Evolutionary conservation across 163 green algal species (phyloP).

Genomic region (Chlamydomonas reinhardtii): DNA sequence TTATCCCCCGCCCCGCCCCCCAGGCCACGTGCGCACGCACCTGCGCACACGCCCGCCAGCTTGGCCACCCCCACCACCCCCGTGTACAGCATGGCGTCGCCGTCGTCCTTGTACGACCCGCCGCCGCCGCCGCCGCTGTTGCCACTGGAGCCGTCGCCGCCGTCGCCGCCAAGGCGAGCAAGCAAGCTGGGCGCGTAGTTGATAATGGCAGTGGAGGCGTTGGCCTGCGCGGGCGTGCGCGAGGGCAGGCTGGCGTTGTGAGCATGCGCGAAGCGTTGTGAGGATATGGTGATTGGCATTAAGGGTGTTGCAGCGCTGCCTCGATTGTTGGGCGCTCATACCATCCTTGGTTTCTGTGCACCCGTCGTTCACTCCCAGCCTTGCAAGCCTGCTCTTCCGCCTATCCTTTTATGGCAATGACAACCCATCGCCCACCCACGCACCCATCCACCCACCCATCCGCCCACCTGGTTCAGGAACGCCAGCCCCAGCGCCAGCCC

Average conservation of each 20-base stretch:
- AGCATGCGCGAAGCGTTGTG: not conserved
- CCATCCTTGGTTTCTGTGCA: too few species aligned
- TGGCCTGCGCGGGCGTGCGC: conserved; percentile 57
- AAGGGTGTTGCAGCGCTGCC: too few species aligned
- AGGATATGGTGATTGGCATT: not conserved
- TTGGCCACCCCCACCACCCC: conserved; percentile 68
- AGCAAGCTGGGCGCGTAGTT: conserved; percentile 88
- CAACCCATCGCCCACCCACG: too few species aligned
- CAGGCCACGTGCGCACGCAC: too few species aligned
- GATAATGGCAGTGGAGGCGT: conserved; percentile 86
- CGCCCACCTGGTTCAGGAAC: conserved; percentile 77
- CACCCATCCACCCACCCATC: not conserved
- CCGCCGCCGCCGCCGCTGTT: not conserved
- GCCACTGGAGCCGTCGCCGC: too few species aligned
- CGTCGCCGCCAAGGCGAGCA: conserved; percentile 3
- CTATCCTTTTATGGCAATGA: too few species aligned
- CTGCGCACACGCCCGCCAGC: conserved; percentile 55
- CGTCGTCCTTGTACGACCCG: conserved; percentile 1
- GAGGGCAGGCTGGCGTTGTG: too few species aligned
- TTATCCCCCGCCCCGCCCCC: not conserved
- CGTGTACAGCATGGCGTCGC: conserved; percentile 53
- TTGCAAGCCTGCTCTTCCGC: too few species aligned
- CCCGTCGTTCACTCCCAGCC: too few species aligned
- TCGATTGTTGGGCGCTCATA: too few species aligned
- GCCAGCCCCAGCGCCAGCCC: conserved; percentile 77